Evolutionary conservation across 73 alveolate genomes (phyloP).

Genomic region (Tetrahymena malaccensis): DNA sequence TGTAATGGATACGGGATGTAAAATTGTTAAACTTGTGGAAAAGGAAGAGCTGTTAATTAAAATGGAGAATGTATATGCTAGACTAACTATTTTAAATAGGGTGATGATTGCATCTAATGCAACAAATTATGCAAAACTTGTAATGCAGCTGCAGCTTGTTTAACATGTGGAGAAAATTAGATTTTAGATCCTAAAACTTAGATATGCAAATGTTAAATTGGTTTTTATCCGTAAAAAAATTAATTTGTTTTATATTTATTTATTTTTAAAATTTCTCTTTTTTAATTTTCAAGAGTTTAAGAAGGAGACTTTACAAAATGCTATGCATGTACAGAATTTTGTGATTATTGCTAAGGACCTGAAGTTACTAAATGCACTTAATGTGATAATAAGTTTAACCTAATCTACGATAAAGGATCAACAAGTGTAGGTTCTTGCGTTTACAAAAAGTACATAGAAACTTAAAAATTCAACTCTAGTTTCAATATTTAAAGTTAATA

Average conservation of each 20-base stretch:
- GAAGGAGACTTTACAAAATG: neutral
- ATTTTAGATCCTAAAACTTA: neutral
- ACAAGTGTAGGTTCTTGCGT: neutral
- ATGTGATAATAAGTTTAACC: neutral
- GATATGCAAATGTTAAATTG: neutral
- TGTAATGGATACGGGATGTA: neutral
- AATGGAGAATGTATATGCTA: neutral
- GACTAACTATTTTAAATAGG: neutral
- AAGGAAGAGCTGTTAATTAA: neutral
- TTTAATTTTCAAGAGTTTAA: neutral
- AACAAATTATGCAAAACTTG: neutral
- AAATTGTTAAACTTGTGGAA: neutral
- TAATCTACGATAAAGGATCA: neutral
- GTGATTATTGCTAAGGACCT: neutral
- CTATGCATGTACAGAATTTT: neutral
- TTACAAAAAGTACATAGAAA: neutral
- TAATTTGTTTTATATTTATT: neutral
- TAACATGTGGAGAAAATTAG: neutral
- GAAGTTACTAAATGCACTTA: neutral
- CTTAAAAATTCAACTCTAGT: neutral
- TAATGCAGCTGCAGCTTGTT: neutral
- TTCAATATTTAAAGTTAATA: neutral
- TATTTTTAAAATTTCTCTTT: neutral
- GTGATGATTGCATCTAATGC: neutral
- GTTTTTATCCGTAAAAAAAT: neutral